A percentile compares a stretch with the other conserved stretches of the same genome.
These are phyloP conservation scores for Talaromyces nanjingensis DNA, from an alignment of 495 filamentous ascomycete species.

Conservation along the genomic window DNA sequence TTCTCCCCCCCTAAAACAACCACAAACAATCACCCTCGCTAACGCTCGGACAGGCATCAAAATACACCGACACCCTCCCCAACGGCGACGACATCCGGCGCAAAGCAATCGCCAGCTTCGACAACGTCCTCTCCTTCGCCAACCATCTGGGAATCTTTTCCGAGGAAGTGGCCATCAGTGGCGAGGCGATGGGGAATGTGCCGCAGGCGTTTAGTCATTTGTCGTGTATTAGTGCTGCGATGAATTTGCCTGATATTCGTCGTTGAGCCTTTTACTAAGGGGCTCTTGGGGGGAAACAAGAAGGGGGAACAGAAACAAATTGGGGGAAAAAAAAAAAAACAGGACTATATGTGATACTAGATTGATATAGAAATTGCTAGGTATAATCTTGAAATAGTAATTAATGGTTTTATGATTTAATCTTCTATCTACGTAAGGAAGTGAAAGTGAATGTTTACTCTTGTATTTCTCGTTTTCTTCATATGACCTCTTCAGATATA, in stretches of 20 bases:
- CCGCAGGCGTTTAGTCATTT: constrained; percentile 70
- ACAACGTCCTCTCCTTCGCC: constrained; percentile 65
- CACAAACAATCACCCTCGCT: not conserved
- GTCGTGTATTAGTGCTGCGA: constrained; percentile 63
- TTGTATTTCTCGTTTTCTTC: not conserved
- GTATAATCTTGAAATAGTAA: not conserved
- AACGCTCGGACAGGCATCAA: constrained; percentile 17
- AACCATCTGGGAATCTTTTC: constrained; percentile 72
- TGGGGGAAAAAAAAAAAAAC: constrained; percentile 10
- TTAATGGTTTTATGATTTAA: not conserved
- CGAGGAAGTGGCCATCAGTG: constrained; percentile 63
- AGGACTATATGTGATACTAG: not conserved
- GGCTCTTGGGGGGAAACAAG: no score
- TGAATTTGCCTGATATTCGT: constrained; percentile 43
- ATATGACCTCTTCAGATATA: not conserved
- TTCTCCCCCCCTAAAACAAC: not conserved
- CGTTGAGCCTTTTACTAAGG: not conserved
- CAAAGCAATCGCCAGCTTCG: constrained; percentile 59
- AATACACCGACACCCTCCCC: constrained; percentile 52
- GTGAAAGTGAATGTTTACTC: not conserved
- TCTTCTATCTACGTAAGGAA: not conserved
- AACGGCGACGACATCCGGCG: constrained; percentile 42
- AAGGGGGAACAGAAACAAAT: not conserved
- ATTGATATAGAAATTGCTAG: constrained; percentile 1
- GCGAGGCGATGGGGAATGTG: constrained; percentile 68